Base-by-base conservation (phyloP, 106 monocot species). In the Dioscorea alata region DNA sequence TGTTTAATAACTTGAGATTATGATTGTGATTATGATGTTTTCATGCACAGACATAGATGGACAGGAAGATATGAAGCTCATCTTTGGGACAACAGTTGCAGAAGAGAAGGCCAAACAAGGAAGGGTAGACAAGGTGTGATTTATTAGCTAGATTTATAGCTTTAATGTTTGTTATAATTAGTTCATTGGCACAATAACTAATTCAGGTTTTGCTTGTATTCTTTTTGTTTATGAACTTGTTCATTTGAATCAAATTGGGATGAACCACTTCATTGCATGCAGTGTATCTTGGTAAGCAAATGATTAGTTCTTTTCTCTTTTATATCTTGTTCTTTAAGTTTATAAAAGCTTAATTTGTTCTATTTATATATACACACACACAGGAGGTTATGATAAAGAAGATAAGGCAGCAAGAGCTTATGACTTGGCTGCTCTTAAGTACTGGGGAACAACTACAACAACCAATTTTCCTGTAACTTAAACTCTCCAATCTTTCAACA, bases 301-400 rank as follows among this genome's bases (percentile, higher is more conserved):
- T 23, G 34, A 64, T 33, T 24, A 25, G 19, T 50, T 49, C 12
- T 50, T 60, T 75, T 34, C 3, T 16, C 32, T 23, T 57, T 20
- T 13, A 50, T 18, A 20, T 15, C 48, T 65, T 17, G 9, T 52
- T 4, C 22, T 49, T 50, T 50, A 52, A 13, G 15, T 28, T 28
- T 28, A 28, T 28, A 28, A 28, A 31, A 69, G 7, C 21, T 49
- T 12, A 15, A 42, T 49, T 57, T 60, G 25, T 10, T 60, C 34
- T 8, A 25, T 17, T 42, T 54, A 16, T 19, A 12, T 19, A 53
- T 18, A 16, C 10, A 28, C 3, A 28, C 57, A 23, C 23, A 54
- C 60, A 96, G 96, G 96, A 48, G 96, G 96, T 49, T 96, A 96
- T 84, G 96, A 96, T 62, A 96, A 96, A 65, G 96, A 96, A 75